Evolutionary conservation across 2,329 filamentous ascomycete species (phyloP), one percentile per base, ranked within the genome.

Genomic region (Xylaria sp.): DNA sequence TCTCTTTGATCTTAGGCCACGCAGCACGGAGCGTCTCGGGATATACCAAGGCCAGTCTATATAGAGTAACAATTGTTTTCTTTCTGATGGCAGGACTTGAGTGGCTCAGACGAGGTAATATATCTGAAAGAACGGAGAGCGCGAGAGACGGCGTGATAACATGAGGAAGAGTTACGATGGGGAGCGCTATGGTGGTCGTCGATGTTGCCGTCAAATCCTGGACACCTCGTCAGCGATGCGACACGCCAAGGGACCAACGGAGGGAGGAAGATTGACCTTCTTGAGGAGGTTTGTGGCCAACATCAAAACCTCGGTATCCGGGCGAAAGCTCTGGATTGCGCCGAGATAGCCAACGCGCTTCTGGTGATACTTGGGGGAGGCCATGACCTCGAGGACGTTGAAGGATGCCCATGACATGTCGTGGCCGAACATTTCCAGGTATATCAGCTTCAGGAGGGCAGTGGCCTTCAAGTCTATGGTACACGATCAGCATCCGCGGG

Each of bases 321-420:
- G 88, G 26, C 95, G 89, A 81, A 97, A 99, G 84, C 92, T 98
- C 85, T 99, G 96, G 36, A 97, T 94, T 9, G 96, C 96, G 15
- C 92, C 95, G 23, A 99, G 86, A 80, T 99, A 99, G 66, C 95
- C 96, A 53, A 97, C 93, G 72, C 95, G 88, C 82, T 99, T 99
- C 81, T 97, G 95, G 74, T 94, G 88, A 80, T 97, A 97, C 79
- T 97, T 98, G 57, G 92, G 86, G 46, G 93, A 97, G 44, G 94
- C 97, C 96, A 99, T 99, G 82, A 99, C 96, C 83, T 99, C 96
- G 57, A 99, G 90, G 61, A 98, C 95, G 80, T 99, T 93, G 82
- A 99, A 99, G 13, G 94, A 94, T 4, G 96, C 96, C 96, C 96
- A 99, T 3, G 95, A 97, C 96, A 99, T 99, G 81, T 98, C 96